Conservation (phyloP, 345 rosid genomes). For the Ricinus communis region DNA sequence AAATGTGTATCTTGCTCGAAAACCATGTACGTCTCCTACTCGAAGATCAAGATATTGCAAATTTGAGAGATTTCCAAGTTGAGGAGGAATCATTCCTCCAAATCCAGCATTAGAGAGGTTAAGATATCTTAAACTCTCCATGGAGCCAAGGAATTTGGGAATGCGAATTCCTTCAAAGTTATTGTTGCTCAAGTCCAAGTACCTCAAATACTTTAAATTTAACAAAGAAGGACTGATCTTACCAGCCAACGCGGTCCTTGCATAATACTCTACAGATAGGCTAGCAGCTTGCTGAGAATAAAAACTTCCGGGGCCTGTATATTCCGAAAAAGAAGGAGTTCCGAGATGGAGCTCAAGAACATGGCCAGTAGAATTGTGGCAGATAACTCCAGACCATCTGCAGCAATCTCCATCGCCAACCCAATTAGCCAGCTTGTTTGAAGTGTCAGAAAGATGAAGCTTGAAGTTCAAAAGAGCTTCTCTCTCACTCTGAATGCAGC, state of each 20-base stretch:
- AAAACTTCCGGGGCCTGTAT: not conserved
- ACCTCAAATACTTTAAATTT: constrained; percentile 21
- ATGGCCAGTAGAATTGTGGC: constrained; percentile 21
- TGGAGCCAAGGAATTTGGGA: constrained; percentile 17
- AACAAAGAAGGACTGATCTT: constrained; percentile 24
- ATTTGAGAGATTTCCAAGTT: constrained; percentile 31
- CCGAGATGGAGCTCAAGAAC: constrained; percentile 19
- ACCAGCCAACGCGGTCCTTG: constrained; percentile 19
- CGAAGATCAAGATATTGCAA: constrained; percentile 18
- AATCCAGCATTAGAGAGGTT: constrained; percentile 27
- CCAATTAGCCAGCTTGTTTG: constrained; percentile 23
- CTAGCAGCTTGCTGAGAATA: not conserved
- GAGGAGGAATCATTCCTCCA: constrained; percentile 24
- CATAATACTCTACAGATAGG: not conserved
- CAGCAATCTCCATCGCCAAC: constrained; percentile 22
- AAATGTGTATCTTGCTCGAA: too few species aligned
- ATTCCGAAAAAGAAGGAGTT: not conserved
- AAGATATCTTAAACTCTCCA: constrained; percentile 19
- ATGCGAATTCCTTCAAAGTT: not conserved
- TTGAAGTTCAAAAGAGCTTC: constrained; percentile 26
- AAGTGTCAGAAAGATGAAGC: constrained; percentile 12
- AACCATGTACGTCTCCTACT: too few species aligned
- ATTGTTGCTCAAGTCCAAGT: constrained; percentile 23
- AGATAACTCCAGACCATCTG: constrained; percentile 24
- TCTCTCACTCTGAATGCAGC: constrained; percentile 21